These are phyloP conservation scores for Fusarium sp. DNA, from an alignment of 2,329 filamentous ascomycete genomes.

Conservation along the genomic window DNA sequence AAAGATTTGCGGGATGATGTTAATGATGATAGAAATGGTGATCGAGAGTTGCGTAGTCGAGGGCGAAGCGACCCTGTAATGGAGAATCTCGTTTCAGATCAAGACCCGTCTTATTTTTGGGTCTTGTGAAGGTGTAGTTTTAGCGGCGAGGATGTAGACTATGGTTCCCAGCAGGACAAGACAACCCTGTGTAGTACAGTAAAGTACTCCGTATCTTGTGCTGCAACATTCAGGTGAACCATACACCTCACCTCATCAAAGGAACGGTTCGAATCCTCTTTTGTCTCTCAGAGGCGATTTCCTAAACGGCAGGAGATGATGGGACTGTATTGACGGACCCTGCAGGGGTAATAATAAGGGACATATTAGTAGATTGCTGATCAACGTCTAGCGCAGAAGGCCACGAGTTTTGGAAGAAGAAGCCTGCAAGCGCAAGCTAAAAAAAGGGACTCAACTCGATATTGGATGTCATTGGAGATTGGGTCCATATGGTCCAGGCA, in stretches of 20 bases:
- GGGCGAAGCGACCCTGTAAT: conserved; percentile 33
- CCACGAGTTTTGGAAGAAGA: conserved; percentile 6
- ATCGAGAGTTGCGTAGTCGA: conserved; percentile 13
- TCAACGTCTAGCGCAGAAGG: conserved; percentile 15
- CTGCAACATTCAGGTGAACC: conserved; percentile 40
- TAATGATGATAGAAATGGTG: background rate
- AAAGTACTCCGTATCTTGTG: background rate
- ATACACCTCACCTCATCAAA: conserved; percentile 3
- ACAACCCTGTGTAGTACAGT: background rate
- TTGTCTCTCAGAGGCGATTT: conserved; percentile 19
- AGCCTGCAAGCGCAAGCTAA: conserved; percentile 18
- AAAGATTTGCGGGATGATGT: conserved; percentile 19
- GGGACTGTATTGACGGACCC: conserved; percentile 23
- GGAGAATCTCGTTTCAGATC: conserved; percentile 39
- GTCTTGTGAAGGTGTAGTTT: conserved; percentile 9
- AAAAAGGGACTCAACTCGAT: conserved; percentile 29
- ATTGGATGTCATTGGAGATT: background rate
- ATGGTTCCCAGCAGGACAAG: background rate
- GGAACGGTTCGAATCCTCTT: conserved; percentile 24
- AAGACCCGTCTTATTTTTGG: conserved; percentile 20
- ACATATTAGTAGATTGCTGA: background rate
- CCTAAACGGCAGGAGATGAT: conserved; percentile 28
- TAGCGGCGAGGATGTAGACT: background rate
- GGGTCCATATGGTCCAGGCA: conserved; percentile 22
- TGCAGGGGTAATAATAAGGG: conserved; percentile 20